These are phyloP conservation scores for Emericellopsis atlantica DNA, from an alignment of 2,329 filamentous ascomycete genomes.

Conservation along the genomic window DNA sequence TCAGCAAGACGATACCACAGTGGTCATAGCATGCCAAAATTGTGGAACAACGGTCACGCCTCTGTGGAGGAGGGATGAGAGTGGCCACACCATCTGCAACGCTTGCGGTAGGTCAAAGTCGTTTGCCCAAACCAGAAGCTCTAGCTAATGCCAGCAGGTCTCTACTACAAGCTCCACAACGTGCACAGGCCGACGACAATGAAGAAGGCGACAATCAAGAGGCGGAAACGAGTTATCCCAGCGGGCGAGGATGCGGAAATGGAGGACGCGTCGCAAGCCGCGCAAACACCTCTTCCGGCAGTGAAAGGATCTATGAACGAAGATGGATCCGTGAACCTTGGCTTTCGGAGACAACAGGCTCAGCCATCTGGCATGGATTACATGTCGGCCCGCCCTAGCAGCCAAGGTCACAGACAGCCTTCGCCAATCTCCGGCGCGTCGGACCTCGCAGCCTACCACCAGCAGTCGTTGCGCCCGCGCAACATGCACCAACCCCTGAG, in stretches of 20 bases:
- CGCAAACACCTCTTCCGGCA: slow-evolving; percentile 27
- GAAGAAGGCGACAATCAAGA: slow-evolving; percentile 97
- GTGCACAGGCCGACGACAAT: slow-evolving; percentile 91
- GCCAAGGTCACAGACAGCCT: slow-evolving; percentile 14
- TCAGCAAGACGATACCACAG: slow-evolving; percentile 17
- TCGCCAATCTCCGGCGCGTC: slow-evolving; percentile 28
- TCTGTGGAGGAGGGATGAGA: slow-evolving; percentile 87
- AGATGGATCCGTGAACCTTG: slow-evolving; percentile 53
- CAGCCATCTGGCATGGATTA: slow-evolving; percentile 33
- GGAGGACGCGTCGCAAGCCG: slow-evolving; percentile 33
- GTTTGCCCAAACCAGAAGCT: not conserved
- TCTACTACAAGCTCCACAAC: slow-evolving; percentile 95
- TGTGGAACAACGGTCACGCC: slow-evolving; percentile 95
- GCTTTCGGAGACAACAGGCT: slow-evolving; percentile 33
- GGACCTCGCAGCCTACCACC: slow-evolving; percentile 39
- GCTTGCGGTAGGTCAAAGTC: slow-evolving; percentile 65
- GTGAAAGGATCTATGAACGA: slow-evolving; percentile 43
- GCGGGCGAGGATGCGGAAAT: slow-evolving; percentile 43
- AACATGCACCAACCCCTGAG: slow-evolving; percentile 26
- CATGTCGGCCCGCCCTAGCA: slow-evolving; percentile 21
- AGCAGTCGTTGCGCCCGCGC: slow-evolving; percentile 25
- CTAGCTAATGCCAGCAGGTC: slow-evolving; percentile 36
- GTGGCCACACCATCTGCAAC: slow-evolving; percentile 95
- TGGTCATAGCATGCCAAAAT: slow-evolving; percentile 86
- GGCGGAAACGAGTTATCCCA: slow-evolving; percentile 86